Percentiles rank a stretch among this genome's conserved stretches.
Conservation (phyloP, 2,329 filamentous ascomycete genomes). For the Didymella glomerata region DNA sequence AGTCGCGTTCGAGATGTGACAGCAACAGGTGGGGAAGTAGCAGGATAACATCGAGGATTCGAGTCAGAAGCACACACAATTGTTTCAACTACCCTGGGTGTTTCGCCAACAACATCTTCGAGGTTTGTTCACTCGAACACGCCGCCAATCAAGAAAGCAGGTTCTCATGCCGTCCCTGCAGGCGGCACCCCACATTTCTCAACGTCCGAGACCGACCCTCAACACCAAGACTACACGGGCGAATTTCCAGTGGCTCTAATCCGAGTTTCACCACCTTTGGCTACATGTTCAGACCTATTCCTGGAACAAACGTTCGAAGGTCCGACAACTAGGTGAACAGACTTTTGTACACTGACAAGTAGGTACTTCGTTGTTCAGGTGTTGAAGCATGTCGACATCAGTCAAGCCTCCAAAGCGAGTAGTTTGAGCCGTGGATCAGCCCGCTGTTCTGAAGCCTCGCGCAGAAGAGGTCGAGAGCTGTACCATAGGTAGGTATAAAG, state of each 20-base stretch:
- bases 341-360: background rate
- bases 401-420: background rate
- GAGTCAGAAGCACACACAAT: background rate
- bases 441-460: background rate
- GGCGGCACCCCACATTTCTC: background rate
- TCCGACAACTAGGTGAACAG: conserved; percentile 5
- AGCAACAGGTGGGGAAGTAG: background rate
- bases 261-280: background rate
- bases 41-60: background rate
- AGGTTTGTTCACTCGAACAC: background rate
- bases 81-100: background rate
- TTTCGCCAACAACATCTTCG: conserved; percentile 7
- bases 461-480: background rate
- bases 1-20: background rate
- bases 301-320: background rate
- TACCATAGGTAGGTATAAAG: background rate
- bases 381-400: background rate
- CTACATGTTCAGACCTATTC: background rate
- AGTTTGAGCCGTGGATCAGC: background rate
- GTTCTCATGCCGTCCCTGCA: conserved; percentile 1
- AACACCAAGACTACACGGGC: background rate
- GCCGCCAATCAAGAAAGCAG: background rate
- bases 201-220: background rate
- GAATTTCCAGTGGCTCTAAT: background rate
- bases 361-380: background rate